phyloP scores from a whole-genome alignment of 805 yeast species.

The Lipomyces chichibuensis region DNA sequence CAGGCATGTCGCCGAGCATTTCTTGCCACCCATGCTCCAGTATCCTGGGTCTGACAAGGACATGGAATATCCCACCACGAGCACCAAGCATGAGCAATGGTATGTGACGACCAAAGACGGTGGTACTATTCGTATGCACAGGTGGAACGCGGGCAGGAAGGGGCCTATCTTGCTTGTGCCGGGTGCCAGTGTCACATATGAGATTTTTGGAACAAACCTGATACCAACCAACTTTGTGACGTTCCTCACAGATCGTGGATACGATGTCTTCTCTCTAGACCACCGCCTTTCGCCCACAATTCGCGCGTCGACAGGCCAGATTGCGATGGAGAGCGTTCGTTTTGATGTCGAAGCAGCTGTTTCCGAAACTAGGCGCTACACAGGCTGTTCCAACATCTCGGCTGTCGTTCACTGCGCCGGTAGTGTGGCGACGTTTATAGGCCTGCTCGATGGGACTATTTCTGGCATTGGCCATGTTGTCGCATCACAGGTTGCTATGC shows the following conservation, averaged over 20 bases:
- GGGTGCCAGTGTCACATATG: neutral
- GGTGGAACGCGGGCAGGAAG: neutral
- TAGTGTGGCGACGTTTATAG: neutral
- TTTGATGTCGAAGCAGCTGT: conserved; percentile 1
- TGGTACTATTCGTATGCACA: neutral
- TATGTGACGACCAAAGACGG: neutral
- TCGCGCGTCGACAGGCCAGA: neutral
- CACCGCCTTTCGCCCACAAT: conserved; percentile 1
- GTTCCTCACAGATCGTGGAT: neutral
- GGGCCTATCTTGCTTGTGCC: neutral
- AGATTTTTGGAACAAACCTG: neutral
- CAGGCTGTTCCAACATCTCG: neutral
- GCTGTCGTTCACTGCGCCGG: neutral
- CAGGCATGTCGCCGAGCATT: neutral
- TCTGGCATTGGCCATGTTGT: neutral
- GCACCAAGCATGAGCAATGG: neutral
- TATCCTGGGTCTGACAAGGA: neutral
- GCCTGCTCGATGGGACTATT: neutral
- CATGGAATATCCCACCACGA: neutral
- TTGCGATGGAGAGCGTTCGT: neutral
- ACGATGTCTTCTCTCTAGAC: neutral
- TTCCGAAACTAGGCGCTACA: neutral
- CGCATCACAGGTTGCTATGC: neutral
- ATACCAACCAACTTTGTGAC: neutral
- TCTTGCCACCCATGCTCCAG: neutral